A percentile compares a stretch with the other conserved stretches of the same genome.
These are phyloP conservation scores for Malassezia equina DNA, from an alignment of 1,284 basidiomycete species.

Conservation along the genomic window DNA sequence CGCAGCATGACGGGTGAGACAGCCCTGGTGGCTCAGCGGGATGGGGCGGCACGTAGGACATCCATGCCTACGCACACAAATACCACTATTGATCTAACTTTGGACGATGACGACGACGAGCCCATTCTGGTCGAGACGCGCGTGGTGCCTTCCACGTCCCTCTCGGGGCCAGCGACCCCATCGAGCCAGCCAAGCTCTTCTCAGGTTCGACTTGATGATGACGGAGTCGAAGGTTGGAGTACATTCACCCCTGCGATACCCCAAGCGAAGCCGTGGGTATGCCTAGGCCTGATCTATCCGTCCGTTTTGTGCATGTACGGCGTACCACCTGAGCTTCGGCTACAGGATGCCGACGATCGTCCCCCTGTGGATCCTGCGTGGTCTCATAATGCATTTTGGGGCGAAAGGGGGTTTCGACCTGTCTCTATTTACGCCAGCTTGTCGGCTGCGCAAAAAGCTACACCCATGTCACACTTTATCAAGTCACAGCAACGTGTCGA, in stretches of 20 bases:
- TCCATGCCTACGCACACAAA: neutral
- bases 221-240: neutral
- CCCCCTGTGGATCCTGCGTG: conserved; percentile 17
- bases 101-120: conserved; percentile 30
- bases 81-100: conserved; percentile 5
- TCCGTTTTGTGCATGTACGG: conserved; percentile 38
- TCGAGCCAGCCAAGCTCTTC: neutral
- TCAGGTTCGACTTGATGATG: neutral
- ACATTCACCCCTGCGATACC: neutral
- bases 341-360: conserved; percentile 14
- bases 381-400: conserved; percentile 23
- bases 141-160: neutral
- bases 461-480: neutral
- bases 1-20: neutral
- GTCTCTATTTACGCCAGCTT: conserved; percentile 19
- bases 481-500: conserved; percentile 3
- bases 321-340: conserved; percentile 23
- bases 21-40: neutral
- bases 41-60: neutral
- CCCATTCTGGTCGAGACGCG: conserved; percentile 22
- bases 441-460: neutral
- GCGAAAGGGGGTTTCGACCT: conserved; percentile 32
- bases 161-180: neutral
- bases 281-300: conserved; percentile 34
- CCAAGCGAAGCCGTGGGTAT: conserved; percentile 21